A percentile compares a stretch with the other conserved stretches of the same genome.
Evolutionary conservation across 306 rosid species (phyloP).

Genomic region (Cicer bijugum): DNA sequence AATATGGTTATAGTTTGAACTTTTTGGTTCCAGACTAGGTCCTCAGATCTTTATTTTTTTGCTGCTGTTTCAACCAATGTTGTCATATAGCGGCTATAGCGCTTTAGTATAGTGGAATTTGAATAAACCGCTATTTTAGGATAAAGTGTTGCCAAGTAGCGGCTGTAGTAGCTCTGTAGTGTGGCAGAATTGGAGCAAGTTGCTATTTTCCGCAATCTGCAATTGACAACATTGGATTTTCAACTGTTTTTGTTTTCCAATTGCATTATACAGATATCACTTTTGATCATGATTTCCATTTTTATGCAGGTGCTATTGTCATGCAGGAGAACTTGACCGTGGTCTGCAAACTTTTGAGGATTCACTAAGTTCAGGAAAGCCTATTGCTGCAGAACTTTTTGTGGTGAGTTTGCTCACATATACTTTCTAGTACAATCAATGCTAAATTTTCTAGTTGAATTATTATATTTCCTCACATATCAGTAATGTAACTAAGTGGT

Average conservation of each 20-base stretch:
- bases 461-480: background rate
- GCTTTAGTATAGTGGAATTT: too few species aligned
- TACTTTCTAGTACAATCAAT: conserved; percentile 22
- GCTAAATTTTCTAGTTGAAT: conserved; percentile 15
- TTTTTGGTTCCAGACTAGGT: background rate
- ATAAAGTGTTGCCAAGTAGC: too few species aligned
- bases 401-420: conserved; percentile 56
- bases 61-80: conserved; percentile 11
- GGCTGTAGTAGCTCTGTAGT: too few species aligned
- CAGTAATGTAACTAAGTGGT: background rate
- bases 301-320: conserved; percentile 74
- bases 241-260: background rate
- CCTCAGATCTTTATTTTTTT: background rate
- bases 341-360: conserved; percentile 67
- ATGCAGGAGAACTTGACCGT: conserved; percentile 77
- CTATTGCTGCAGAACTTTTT: conserved; percentile 59
- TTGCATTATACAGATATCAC: conserved; percentile 22
- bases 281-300: conserved; percentile 41
- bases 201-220: too few species aligned
- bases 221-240: too few species aligned
- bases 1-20: conserved; percentile 31
- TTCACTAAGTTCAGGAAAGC: conserved; percentile 49
- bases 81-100: too few species aligned
- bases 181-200: too few species aligned
- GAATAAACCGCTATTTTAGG: too few species aligned